Evolutionary conservation across 805 yeast genomes (phyloP), one percentile per base, ranked within the genome.

Genomic region (Starmerella geochares): DNA sequence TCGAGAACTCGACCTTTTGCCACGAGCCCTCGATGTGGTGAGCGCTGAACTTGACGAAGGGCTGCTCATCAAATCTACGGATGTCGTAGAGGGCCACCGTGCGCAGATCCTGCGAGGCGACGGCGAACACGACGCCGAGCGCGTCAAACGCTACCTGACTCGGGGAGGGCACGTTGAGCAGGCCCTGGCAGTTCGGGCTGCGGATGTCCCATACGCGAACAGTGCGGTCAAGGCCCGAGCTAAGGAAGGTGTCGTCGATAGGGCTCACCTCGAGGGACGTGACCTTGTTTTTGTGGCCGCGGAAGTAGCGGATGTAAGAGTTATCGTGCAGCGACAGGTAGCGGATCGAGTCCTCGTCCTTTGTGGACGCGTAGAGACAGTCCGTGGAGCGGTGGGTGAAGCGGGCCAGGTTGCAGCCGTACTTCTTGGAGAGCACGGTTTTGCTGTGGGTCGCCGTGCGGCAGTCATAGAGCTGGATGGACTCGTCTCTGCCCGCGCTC

Each of bases 141-240:
- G 96, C 92, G 66, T 90, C 97, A 57, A 79, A 77, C 0, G 92
- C 83, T 11, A 81, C 70, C 24, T 78, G 65, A 3, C 74, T 66
- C 9, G 84, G 79, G 13, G 73, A 71, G 14, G 78, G 74, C 32
- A 76, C 71, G 20, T 76, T 77, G 21, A 80, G 61, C 4, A 74
- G 66, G 0, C 94, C 92, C 51, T 77, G 80, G 17, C 83, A 76
- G 50, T 76, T 72, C 1, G 84, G 71, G 0, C 82, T 71, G 56
- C 90, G 70, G 23, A 83, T 63, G 66, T 92, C 97, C 98, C 98
- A 92, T 6, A 84, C 57, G 55, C 92, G 77, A 1, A 87, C 83
- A 0, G 95, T 79, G 48, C 81, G 75, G 63, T 92, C 98, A 50
- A 75, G 64, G 0, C 94, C 76, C 0, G 88, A 73, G 38, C 84